Percentiles rank a stretch among this genome's conserved stretches.
Evolutionary conservation across 768 basidiomycete species (phyloP).

Genomic region (Russula brevipes): DNA sequence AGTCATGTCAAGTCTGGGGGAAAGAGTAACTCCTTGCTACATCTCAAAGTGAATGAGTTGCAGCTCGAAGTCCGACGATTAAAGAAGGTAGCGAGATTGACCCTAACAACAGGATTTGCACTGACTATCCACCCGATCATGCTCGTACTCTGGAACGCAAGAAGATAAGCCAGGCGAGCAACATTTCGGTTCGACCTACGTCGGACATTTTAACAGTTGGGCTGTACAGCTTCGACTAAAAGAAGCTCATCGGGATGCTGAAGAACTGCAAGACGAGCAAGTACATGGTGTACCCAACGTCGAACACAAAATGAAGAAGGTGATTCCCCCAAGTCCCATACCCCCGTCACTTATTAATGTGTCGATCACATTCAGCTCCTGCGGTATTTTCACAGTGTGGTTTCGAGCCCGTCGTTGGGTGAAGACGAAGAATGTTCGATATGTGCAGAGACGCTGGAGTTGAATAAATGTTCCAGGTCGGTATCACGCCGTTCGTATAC

Average conservation of each 20-base stretch:
- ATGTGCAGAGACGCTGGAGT: constrained; percentile 35
- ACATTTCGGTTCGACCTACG: constrained; percentile 1
- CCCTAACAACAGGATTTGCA: neutral
- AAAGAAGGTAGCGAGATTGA: constrained; percentile 29
- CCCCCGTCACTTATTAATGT: neutral
- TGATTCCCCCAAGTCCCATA: constrained; percentile 15
- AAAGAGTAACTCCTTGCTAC: constrained; percentile 17
- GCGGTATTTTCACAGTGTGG: constrained; percentile 37
- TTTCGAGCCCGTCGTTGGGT: constrained; percentile 36
- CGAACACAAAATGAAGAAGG: constrained; percentile 41
- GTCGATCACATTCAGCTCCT: constrained; percentile 34
- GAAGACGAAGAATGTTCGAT: constrained; percentile 39
- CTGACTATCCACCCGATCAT: constrained; percentile 15
- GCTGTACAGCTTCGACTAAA: constrained; percentile 29
- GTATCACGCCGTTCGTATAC: neutral
- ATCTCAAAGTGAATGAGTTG: constrained; percentile 26
- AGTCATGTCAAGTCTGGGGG: constrained; percentile 3
- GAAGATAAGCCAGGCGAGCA: constrained; percentile 11
- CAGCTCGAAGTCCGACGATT: constrained; percentile 26
- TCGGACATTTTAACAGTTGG: neutral
- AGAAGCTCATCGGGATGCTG: constrained; percentile 37
- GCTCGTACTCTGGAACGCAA: constrained; percentile 5
- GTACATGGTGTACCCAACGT: constrained; percentile 34
- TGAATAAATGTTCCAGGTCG: constrained; percentile 37
- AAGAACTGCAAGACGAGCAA: constrained; percentile 34